A percentile compares a stretch with the other conserved stretches of the same genome.
Conservation (phyloP, 495 filamentous ascomycete species). For the Neurospora sublineolata region DNA sequence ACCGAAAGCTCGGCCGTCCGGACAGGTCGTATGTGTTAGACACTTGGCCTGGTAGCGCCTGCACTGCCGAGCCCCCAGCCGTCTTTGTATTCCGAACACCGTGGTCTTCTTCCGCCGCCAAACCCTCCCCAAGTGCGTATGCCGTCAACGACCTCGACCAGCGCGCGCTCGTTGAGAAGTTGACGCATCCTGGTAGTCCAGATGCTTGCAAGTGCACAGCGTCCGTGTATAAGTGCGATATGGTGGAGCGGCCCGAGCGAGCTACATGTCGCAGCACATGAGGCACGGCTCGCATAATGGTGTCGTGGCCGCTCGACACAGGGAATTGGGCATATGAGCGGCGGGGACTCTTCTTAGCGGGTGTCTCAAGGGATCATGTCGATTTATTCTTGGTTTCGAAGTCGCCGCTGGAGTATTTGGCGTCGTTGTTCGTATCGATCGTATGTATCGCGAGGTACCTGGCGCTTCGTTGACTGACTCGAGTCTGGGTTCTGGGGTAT, state of each 20-base stretch:
- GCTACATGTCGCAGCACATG: conserved; percentile 2
- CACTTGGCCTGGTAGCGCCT: not conserved
- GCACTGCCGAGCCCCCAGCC: not conserved
- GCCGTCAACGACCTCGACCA: not conserved
- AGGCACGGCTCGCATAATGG: conserved; percentile 11
- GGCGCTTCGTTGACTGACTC: not conserved
- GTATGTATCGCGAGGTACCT: not conserved
- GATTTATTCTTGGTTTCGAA: not conserved
- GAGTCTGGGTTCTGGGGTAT: not conserved
- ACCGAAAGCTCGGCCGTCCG: not conserved
- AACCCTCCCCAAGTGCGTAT: not conserved
- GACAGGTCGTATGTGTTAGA: conserved; percentile 10
- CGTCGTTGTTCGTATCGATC: not conserved
- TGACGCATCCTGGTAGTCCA: not conserved
- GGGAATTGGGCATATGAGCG: conserved; percentile 2
- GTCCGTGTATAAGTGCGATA: not conserved
- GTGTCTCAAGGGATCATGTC: not conserved
- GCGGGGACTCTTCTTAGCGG: not conserved
- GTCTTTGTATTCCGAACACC: not conserved
- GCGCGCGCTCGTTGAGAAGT: not conserved
- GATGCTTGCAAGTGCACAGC: not conserved
- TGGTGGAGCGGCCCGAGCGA: not conserved
- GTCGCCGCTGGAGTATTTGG: not conserved
- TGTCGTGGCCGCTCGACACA: not conserved
- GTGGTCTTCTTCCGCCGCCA: not conserved